Conservation (phyloP, 495 filamentous ascomycete genomes). For the Xylaria venustula region DNA sequence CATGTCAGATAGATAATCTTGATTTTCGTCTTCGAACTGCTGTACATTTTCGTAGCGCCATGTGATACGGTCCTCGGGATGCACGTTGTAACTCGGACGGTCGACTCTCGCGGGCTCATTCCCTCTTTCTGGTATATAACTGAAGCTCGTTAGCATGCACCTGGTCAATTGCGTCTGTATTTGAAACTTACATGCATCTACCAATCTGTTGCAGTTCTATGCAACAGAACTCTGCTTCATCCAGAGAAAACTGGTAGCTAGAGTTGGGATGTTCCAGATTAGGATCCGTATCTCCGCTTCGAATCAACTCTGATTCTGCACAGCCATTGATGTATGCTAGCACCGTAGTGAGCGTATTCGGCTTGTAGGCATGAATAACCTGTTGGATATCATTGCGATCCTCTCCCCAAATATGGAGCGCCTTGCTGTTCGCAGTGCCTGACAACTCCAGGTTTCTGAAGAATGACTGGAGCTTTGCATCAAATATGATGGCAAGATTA, state of each 20-base stretch:
- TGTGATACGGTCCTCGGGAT: conserved; percentile 26
- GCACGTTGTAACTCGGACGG: conserved; percentile 20
- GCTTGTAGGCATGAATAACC: neutral
- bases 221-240: conserved; percentile 15
- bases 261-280: conserved; percentile 22
- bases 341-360: conserved; percentile 5
- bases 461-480: conserved; percentile 24
- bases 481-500: conserved; percentile 24
- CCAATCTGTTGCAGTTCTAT: neutral
- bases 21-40: neutral
- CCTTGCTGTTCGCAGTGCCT: conserved; percentile 6
- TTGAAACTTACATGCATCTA: conserved; percentile 24
- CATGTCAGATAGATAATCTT: conserved; percentile 2
- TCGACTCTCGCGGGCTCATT: conserved; percentile 6
- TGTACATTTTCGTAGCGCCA: conserved; percentile 18
- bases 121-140: neutral
- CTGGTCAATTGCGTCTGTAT: neutral
- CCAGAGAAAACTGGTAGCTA: conserved; percentile 21
- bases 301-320: conserved; percentile 1
- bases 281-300: neutral
- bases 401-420: conserved; percentile 12
- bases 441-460: conserved; percentile 13
- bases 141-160: conserved; percentile 15
- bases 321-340: conserved; percentile 29
- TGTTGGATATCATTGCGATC: neutral